Evolutionary conservation across 305 asterid genomes (phyloP), one percentile per base, ranked within the genome.

Genomic region (Solanum hybrid): DNA sequence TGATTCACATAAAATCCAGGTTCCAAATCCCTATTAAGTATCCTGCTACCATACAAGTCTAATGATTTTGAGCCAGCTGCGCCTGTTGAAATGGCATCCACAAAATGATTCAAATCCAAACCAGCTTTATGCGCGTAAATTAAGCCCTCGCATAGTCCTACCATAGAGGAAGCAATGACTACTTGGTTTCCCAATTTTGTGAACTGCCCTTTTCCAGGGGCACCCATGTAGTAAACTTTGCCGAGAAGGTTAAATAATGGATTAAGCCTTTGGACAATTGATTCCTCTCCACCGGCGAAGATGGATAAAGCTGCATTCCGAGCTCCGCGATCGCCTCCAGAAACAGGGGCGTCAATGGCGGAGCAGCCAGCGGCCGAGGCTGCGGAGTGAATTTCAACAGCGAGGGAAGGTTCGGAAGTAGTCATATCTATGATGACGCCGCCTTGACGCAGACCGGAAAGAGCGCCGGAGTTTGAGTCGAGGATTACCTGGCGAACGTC

Each of bases 291-390:
- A 37, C 99, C 99, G 79, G 98, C 94, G 86, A 97, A 96, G 32
- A 97, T 96, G 4, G 99, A 97, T 10, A 97, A 98, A 6, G 97
- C 86, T 5, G 97, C 99, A 73, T 92, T 94, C 72, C 96, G 95
- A 17, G 99, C 99, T 22, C 99, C 99, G 1, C 98, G 96, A 81
- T 97, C 99, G 6, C 99, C 99, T 9, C 99, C 99, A 78, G 98
- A 97, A 7, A 97, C 98, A 2, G 99, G 99, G 22, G 98, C 99
- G 90, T 97, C 99, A 14, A 97, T 85, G 0, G 99, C 91, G 89
- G 93, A 93, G 93, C 97, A 97, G 38, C 94, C 93, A n/a, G 92
- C 93, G 37, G 93, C 29, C 10, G 92, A 10, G 36, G 99, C 97
- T 27, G 98, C 93, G 34, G 98, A 88, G 92, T 95, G 94, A 86